A percentile compares a stretch with the other conserved stretches of the same genome.
phyloP scores from a whole-genome alignment of 2,329 filamentous ascomycete genomes.

The Pseudogymnoascus verrucosus region DNA sequence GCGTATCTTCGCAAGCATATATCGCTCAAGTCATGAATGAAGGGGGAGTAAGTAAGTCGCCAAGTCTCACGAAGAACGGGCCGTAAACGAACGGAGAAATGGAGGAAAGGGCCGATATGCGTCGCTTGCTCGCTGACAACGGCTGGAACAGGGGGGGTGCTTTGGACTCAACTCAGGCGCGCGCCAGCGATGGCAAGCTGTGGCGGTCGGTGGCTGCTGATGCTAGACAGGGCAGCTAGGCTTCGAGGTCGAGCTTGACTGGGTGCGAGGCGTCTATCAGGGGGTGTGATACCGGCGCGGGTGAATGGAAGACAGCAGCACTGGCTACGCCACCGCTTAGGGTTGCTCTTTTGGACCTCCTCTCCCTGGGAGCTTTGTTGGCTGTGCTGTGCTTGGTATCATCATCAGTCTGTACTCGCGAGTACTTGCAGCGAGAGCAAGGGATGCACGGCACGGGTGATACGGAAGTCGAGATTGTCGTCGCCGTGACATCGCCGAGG shows the following conservation, averaged over 20 bases:
- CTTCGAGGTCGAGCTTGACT: neutral
- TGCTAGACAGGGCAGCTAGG: neutral
- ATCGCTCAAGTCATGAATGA: neutral
- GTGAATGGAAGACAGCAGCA: constrained; percentile 3
- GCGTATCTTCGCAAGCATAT: neutral
- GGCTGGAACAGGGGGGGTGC: neutral
- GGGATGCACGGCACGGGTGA: neutral
- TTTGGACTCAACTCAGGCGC: neutral
- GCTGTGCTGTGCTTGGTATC: neutral
- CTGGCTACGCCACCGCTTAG: neutral
- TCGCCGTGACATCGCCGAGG: neutral
- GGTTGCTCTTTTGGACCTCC: neutral
- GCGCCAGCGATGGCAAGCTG: neutral
- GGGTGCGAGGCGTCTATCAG: neutral
- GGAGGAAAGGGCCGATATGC: neutral
- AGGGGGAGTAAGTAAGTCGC: neutral
- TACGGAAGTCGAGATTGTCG: neutral
- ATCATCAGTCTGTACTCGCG: neutral
- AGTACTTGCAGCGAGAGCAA: neutral
- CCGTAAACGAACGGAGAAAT: neutral
- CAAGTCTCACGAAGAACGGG: neutral
- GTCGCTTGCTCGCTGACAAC: neutral
- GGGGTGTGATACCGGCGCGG: neutral
- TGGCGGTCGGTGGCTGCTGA: constrained; percentile 3
- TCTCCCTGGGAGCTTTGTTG: neutral